Percentiles rank a stretch among this genome's conserved stretches.
These are phyloP conservation scores for Saturnispora saitoi DNA, from an alignment of 805 yeast genomes.

Conservation along the genomic window DNA sequence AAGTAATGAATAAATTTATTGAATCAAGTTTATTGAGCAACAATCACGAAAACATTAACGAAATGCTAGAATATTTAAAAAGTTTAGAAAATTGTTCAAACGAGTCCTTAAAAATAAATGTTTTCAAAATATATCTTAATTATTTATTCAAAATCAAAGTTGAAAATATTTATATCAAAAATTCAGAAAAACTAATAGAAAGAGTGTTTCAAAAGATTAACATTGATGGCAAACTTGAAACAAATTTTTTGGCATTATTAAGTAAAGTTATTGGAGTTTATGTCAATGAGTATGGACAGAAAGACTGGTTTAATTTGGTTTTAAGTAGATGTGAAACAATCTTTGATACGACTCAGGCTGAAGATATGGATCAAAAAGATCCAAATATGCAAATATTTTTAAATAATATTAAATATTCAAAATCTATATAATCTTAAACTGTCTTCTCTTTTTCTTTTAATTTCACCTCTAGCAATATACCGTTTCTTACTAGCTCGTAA, in stretches of 20 bases:
- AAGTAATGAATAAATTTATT: constrained; percentile 5
- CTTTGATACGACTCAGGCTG: background rate
- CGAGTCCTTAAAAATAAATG: background rate
- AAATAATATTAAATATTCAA: constrained; percentile 10
- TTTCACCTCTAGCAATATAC: constrained; percentile 43
- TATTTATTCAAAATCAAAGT: background rate
- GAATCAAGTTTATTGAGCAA: background rate
- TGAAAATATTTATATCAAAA: background rate
- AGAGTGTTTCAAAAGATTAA: background rate
- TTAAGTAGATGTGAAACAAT: constrained; percentile 2
- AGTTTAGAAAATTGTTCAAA: background rate
- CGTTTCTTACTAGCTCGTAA: constrained; percentile 52
- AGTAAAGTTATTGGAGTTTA: constrained; percentile 12
- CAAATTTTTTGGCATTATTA: constrained; percentile 8
- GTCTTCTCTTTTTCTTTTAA: constrained; percentile 2
- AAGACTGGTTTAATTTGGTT: constrained; percentile 9
- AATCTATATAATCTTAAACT: background rate
- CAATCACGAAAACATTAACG: background rate
- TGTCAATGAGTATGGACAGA: background rate
- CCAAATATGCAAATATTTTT: constrained; percentile 3
- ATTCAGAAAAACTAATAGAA: background rate
- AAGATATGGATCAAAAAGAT: background rate
- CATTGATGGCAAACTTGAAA: constrained; percentile 1
- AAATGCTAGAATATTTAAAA: background rate
- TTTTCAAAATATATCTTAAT: background rate